Base-by-base conservation (phyloP, 257 asterid species). In the Catharanthus roseus region DNA sequence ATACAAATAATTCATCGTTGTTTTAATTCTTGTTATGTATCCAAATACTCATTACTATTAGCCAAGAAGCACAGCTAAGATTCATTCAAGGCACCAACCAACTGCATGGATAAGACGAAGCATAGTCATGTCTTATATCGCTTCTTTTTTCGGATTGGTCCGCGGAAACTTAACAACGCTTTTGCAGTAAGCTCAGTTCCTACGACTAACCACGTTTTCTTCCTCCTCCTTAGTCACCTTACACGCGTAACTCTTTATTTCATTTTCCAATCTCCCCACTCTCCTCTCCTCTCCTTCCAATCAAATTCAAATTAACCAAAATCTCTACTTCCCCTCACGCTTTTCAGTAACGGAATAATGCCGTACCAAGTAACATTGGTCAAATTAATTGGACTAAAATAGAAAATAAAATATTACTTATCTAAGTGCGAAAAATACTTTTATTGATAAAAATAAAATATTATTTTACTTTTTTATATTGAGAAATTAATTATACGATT, bases 221-320 rank as follows among this genome's bases (percentile, higher is more conserved):
- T 11, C 10, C 38, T 36, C 58, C 10, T 38, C 65, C 51, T 69
- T 56, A 10, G 10, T 67, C 71, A 75, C 23, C 10, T 15, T 58
- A 63, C 80, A 75, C 80, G 77, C 73, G 79, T 79, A 31, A 38
- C 74, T 16, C 58, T n/a, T n/a, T n/a, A n/a, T n/a, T n/a, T 24
- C 13, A 28, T 24, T 11, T n/a, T 7, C 24, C 56, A 49, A 49
- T 56, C 42, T 55, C 11, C 33, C 64, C 11, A 18, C 38, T 49
- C 11, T 2, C 41, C n/a, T 12, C 31, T 58, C 6, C 41, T 21
- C 31, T 58, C 12, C 72, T 15, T 10, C 72, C 80, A 76, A 71
- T 65, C 76, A 58, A 24, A 75, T 31, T 33, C 31, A 16, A 36
- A 19, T 13, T 44, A 36, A 42, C 44, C 38, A 62, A 38, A 47